These are phyloP conservation scores for Dendrostoma leiphaemia DNA, from an alignment of 2,329 filamentous ascomycete genomes.

Conservation along the genomic window DNA sequence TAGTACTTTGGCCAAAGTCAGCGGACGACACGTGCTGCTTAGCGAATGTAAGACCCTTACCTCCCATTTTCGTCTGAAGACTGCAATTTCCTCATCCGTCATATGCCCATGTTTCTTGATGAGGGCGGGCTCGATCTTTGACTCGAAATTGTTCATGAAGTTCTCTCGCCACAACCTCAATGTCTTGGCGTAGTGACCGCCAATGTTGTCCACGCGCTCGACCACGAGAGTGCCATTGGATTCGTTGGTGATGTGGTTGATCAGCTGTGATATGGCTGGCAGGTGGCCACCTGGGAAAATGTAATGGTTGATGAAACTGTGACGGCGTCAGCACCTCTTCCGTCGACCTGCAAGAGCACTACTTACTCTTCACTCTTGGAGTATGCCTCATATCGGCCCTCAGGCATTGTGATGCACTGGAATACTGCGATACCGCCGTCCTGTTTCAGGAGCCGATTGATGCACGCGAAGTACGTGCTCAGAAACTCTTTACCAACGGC, in stretches of 20 bases:
- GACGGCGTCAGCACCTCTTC: slow-evolving; percentile 5
- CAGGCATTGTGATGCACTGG: slow-evolving; percentile 77
- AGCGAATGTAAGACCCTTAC: slow-evolving; percentile 33
- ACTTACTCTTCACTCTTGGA: slow-evolving; percentile 61
- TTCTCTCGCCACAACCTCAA: slow-evolving; percentile 66
- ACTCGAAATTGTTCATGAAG: slow-evolving; percentile 62
- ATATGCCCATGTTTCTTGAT: slow-evolving; percentile 56
- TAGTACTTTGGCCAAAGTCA: slow-evolving; percentile 54
- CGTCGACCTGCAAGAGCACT: neutral
- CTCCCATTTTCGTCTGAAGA: slow-evolving; percentile 72
- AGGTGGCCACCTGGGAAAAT: slow-evolving; percentile 79
- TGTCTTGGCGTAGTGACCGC: slow-evolving; percentile 70
- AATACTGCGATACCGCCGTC: slow-evolving; percentile 68
- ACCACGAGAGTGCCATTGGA: slow-evolving; percentile 63
- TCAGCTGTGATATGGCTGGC: slow-evolving; percentile 54
- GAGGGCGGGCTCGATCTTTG: slow-evolving; percentile 58
- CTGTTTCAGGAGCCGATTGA: slow-evolving; percentile 63
- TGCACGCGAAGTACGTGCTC: slow-evolving; percentile 63
- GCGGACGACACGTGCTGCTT: neutral
- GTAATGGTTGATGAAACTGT: slow-evolving; percentile 69
- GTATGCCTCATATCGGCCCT: slow-evolving; percentile 65
- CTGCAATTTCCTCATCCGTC: slow-evolving; percentile 60
- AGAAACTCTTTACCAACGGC: slow-evolving; percentile 68
- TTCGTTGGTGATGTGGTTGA: slow-evolving; percentile 58
- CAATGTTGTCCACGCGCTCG: slow-evolving; percentile 69